phyloP scores from a whole-genome alignment of 1,284 basidiomycete species.

The Agroathelia rolfsii region DNA sequence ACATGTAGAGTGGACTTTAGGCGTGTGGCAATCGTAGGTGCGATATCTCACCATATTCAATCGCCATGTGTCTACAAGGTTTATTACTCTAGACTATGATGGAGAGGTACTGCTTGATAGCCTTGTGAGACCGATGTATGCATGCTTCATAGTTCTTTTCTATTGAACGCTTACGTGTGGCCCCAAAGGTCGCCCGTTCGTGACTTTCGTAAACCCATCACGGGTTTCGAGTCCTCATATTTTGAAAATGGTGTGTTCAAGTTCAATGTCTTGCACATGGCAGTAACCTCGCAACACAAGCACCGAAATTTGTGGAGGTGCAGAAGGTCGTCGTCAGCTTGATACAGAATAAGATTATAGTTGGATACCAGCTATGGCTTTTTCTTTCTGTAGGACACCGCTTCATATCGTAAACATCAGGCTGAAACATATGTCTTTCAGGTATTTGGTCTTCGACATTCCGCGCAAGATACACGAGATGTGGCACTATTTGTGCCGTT shows the following conservation, averaged over 20 bases:
- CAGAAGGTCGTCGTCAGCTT: slow-evolving; percentile 33
- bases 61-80: slow-evolving; percentile 28
- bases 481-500: slow-evolving; percentile 46
- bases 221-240: slow-evolving; percentile 32
- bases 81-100: slow-evolving; percentile 43
- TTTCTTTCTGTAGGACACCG: slow-evolving; percentile 46
- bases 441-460: slow-evolving; percentile 44
- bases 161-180: slow-evolving; percentile 3
- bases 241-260: slow-evolving; percentile 31
- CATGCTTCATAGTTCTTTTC: slow-evolving; percentile 9
- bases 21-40: slow-evolving; percentile 22
- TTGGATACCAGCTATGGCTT: slow-evolving; percentile 46
- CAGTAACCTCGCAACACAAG: slow-evolving; percentile 19
- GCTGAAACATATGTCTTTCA: slow-evolving; percentile 13
- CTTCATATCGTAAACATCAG: slow-evolving; percentile 7
- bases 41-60: slow-evolving; percentile 1
- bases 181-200: slow-evolving; percentile 31
- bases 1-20: slow-evolving; percentile 12
- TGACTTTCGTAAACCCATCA: slow-evolving; percentile 37
- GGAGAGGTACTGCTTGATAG: slow-evolving; percentile 41
- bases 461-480: slow-evolving; percentile 44
- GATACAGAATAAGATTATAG: slow-evolving; percentile 38
- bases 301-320: slow-evolving; percentile 37
- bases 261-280: slow-evolving; percentile 1
- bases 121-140: slow-evolving; percentile 45